These are phyloP conservation scores for Prosopis cineraria DNA, from an alignment of 306 rosid species.

Conservation along the genomic window DNA sequence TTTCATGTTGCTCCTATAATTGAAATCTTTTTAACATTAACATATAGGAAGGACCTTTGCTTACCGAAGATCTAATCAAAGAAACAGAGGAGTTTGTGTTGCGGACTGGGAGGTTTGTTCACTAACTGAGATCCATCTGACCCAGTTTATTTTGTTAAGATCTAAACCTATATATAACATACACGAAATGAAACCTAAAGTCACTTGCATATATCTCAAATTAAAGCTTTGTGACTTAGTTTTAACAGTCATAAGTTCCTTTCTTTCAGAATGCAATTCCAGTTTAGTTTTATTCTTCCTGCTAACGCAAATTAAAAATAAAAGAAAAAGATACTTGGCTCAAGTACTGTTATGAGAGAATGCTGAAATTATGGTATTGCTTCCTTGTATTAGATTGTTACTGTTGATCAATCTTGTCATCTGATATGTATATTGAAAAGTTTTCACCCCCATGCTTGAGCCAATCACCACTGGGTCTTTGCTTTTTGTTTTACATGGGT, in stretches of 20 bases:
- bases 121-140: conserved; percentile 25
- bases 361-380: no score
- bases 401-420: background rate
- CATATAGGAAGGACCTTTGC: conserved; percentile 93
- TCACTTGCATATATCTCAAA: conserved; percentile 24
- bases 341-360: background rate
- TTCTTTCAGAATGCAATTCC: conserved; percentile 1
- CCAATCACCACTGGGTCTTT: background rate
- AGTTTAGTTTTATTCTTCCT: conserved; percentile 5
- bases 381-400: background rate
- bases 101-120: conserved; percentile 92
- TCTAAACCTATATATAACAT: conserved; percentile 16
- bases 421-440: background rate
- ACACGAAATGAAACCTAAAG: background rate
- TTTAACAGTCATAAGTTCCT: conserved; percentile 17
- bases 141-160: conserved; percentile 19
- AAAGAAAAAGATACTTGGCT: background rate
- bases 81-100: conserved; percentile 98
- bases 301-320: background rate
- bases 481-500: background rate
- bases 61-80: conserved; percentile 92
- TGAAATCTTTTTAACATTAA: conserved; percentile 34
- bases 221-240: background rate
- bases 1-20: conserved; percentile 26
- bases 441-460: background rate